Percentiles rank a stretch among this genome's conserved stretches.
Conservation (phyloP, 495 filamentous ascomycete species). For the Podospora sp. region DNA sequence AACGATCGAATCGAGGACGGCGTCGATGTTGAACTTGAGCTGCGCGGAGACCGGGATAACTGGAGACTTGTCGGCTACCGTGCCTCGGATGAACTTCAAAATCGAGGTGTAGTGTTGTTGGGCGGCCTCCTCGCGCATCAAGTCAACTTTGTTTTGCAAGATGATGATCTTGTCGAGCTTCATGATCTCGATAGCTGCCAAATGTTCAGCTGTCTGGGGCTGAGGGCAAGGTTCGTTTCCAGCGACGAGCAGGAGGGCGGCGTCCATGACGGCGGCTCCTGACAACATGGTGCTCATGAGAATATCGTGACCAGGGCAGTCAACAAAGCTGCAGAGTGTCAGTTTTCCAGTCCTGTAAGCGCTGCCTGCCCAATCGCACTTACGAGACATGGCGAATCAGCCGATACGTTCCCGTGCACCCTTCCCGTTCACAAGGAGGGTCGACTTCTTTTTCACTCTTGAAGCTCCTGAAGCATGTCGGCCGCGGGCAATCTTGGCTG, state of each 20-base stretch:
- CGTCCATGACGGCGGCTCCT: constrained; percentile 99
- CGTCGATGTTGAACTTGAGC: constrained; percentile 99
- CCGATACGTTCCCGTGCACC: constrained; percentile 81
- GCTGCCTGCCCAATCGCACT: constrained; percentile 36
- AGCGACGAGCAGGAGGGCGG: constrained; percentile 91
- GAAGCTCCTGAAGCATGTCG: constrained; percentile 94
- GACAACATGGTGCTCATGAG: constrained; percentile 99
- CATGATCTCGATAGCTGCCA: constrained; percentile 99
- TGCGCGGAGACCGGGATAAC: constrained; percentile 98
- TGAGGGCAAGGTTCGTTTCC: constrained; percentile 99
- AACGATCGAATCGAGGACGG: constrained; percentile 91
- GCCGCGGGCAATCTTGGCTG: constrained; percentile 83
- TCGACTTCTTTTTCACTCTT: constrained; percentile 98
- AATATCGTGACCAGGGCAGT: constrained; percentile 99
- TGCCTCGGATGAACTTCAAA: constrained; percentile 95
- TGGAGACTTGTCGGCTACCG: constrained; percentile 91
- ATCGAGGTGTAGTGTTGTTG: constrained; percentile 93
- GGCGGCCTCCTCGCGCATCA: constrained; percentile 93
- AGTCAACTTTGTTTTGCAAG: constrained; percentile 97
- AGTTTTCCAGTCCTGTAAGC: constrained; percentile 9
- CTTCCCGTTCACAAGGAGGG: constrained; percentile 90
- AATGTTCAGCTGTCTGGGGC: constrained; percentile 97
- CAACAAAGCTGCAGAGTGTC: constrained; percentile 71
- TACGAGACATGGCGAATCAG: constrained; percentile 87
- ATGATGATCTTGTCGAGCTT: constrained; percentile 98